phyloP scores from a whole-genome alignment of 2,329 filamentous ascomycete species.

The Fusarium fujikuroi region DNA sequence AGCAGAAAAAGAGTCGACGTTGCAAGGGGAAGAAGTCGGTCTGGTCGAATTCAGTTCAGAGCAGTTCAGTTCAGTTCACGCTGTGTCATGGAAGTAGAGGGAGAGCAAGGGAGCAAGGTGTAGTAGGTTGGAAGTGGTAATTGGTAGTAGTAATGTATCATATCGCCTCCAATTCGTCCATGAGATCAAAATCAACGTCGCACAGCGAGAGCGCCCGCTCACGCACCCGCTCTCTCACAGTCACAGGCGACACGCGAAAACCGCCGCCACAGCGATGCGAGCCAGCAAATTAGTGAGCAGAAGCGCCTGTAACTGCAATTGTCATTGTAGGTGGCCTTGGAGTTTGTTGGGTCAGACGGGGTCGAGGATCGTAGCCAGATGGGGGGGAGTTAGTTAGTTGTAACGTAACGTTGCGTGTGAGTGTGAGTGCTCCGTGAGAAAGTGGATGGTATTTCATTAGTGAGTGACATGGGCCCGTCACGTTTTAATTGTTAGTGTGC shows the following conservation, averaged over 20 bases:
- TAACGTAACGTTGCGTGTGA: slow-evolving; percentile 39
- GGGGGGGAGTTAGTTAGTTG: slow-evolving; percentile 4
- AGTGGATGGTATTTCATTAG: slow-evolving; percentile 19
- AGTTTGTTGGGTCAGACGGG: slow-evolving; percentile 28
- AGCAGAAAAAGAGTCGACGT: slow-evolving; percentile 20
- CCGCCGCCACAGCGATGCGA: slow-evolving; percentile 35
- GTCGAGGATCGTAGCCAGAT: not conserved
- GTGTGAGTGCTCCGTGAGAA: slow-evolving; percentile 36
- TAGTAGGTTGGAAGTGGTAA: not conserved
- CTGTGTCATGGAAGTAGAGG: slow-evolving; percentile 3
- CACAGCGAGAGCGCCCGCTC: slow-evolving; percentile 29
- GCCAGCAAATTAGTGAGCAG: slow-evolving; percentile 11
- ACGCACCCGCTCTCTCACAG: not conserved
- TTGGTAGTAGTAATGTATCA: slow-evolving; percentile 17
- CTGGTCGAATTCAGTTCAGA: slow-evolving; percentile 12
- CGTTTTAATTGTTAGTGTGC: slow-evolving; percentile 30
- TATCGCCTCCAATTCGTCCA: slow-evolving; percentile 16
- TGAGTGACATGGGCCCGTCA: not conserved
- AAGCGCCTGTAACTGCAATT: slow-evolving; percentile 3
- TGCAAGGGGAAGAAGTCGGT: slow-evolving; percentile 22
- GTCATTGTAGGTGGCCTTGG: slow-evolving; percentile 1
- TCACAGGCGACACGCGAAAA: slow-evolving; percentile 30
- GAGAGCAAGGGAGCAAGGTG: not conserved
- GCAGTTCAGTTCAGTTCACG: not conserved
- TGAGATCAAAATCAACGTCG: slow-evolving; percentile 38